Evolutionary conservation across 495 filamentous ascomycete genomes (phyloP).

Genomic region (Haplographium delicatum): DNA sequence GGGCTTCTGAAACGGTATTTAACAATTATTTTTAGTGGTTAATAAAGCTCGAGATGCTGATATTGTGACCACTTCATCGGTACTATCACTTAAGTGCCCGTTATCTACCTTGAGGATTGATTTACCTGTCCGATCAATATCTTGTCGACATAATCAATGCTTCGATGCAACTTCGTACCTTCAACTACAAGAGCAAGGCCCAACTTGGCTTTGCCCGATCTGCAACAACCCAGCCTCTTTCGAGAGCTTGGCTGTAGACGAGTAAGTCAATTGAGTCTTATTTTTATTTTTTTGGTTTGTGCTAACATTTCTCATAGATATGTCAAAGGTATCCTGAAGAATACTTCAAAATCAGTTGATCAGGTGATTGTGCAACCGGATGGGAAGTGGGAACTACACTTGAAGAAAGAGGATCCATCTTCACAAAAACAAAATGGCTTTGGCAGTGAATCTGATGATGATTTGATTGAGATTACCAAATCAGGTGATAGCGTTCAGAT

Average conservation of each 20-base stretch:
- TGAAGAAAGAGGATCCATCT: constrained; percentile 23
- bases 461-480: constrained; percentile 64
- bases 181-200: constrained; percentile 90
- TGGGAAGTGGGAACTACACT: constrained; percentile 64
- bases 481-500: constrained; percentile 27
- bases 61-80: constrained; percentile 77
- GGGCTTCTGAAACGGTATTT: too few relatives aligned
- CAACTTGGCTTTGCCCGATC: constrained; percentile 90
- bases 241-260: constrained; percentile 77
- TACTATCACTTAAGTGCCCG: constrained; percentile 89
- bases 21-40: constrained; percentile 60
- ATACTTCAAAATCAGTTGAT: constrained; percentile 62
- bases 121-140: constrained; percentile 69
- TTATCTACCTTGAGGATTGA: constrained; percentile 78
- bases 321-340: constrained; percentile 75
- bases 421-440: constrained; percentile 20
- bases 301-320: constrained; percentile 52
- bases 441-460: constrained; percentile 46
- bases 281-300: constrained; percentile 1
- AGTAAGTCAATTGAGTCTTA: constrained; percentile 48
- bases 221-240: constrained; percentile 82
- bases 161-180: constrained; percentile 94
- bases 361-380: constrained; percentile 88
- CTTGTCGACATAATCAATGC: constrained; percentile 88
- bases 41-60: constrained; percentile 81